Percentiles rank a stretch among this genome's conserved stretches.
Evolutionary conservation across 75 land plant genomes (phyloP).

Genomic region (Pinus albicaulis): DNA sequence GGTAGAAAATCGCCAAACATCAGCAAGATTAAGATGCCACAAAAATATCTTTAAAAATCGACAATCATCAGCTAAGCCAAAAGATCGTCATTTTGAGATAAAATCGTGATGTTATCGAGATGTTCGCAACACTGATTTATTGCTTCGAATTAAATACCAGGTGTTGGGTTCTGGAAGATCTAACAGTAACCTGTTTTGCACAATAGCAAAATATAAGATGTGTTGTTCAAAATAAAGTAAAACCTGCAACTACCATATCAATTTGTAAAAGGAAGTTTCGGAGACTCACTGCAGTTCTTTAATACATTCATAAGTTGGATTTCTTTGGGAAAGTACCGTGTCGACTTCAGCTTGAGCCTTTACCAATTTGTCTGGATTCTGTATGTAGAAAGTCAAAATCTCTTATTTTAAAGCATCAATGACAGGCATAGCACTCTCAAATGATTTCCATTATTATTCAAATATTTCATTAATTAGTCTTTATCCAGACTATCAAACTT

Average conservation of each 20-base stretch:
- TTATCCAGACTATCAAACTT: not conserved
- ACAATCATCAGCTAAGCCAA: too few species aligned
- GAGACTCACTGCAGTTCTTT: constrained; percentile 71
- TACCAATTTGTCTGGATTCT: constrained; percentile 84
- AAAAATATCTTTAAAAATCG: too few species aligned
- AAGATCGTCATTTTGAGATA: too few species aligned
- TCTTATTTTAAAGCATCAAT: not conserved
- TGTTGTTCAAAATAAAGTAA: not conserved
- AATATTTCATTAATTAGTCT: not conserved
- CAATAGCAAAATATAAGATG: too few species aligned
- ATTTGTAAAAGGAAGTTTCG: not conserved
- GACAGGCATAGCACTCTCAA: not conserved
- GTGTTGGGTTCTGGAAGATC: too few species aligned
- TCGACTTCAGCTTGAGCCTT: constrained; percentile 95
- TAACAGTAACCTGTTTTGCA: too few species aligned
- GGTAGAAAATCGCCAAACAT: too few species aligned
- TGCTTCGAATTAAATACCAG: too few species aligned
- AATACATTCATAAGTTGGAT: constrained; percentile 59
- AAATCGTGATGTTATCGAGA: too few species aligned
- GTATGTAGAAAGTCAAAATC: constrained; percentile 10
- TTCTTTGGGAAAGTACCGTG: constrained; percentile 63
- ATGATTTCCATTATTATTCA: not conserved
- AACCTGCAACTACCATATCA: not conserved
- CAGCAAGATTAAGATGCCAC: too few species aligned
- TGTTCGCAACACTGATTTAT: too few species aligned